Evolutionary conservation across 208 protist genomes (phyloP).

Genomic region (Trypanosoma lewisi): DNA sequence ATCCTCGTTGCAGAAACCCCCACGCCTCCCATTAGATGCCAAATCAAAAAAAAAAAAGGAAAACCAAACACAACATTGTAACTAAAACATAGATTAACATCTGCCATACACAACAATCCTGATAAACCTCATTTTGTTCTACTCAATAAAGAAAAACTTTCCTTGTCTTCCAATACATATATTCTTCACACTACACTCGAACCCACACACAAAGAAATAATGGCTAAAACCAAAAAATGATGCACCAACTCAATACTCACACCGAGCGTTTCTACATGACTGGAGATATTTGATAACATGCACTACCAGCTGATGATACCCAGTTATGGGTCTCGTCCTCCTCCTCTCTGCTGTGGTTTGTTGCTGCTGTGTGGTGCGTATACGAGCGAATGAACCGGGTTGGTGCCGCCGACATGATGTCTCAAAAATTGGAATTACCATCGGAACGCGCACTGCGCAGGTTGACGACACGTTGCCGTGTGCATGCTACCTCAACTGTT

Average conservation of each 20-base stretch:
- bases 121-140: too few relatives aligned
- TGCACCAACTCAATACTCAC: constrained; percentile 33
- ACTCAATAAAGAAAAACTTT: too few relatives aligned
- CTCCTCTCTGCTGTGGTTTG: neutral
- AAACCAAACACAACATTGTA: too few relatives aligned
- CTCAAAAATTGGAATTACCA: constrained; percentile 31
- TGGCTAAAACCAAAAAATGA: too few relatives aligned
- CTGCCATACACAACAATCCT: too few relatives aligned
- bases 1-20: too few relatives aligned
- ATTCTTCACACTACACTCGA: too few relatives aligned
- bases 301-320: constrained; percentile 29
- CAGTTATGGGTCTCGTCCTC: neutral
- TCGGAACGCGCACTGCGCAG: constrained; percentile 18
- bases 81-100: too few relatives aligned
- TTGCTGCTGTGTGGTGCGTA: neutral
- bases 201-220: too few relatives aligned
- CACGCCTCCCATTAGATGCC: too few relatives aligned
- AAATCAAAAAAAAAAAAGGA: too few relatives aligned
- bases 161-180: too few relatives aligned
- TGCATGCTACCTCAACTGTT: constrained; percentile 33
- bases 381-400: neutral
- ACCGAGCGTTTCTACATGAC: constrained; percentile 23
- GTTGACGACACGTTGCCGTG: constrained; percentile 19
- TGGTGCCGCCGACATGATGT: constrained; percentile 8
- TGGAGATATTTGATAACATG: constrained; percentile 23